Evolutionary conservation across 2,329 filamentous ascomycete species (phyloP), one percentile per base, ranked within the genome.

Genomic region (Colletotrichum sublineola): DNA sequence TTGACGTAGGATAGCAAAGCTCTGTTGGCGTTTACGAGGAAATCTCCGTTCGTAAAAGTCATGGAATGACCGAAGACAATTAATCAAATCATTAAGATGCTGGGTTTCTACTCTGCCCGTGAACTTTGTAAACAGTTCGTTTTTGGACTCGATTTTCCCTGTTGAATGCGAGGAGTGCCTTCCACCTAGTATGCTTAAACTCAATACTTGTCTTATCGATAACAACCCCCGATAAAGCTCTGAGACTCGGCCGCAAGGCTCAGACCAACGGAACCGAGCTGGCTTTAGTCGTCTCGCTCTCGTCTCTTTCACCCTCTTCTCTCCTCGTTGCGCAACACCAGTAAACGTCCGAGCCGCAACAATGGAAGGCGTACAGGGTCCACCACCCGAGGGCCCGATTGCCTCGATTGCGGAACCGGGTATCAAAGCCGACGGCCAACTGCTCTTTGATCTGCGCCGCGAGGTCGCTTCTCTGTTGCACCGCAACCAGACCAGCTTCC

Each of bases 401-500:
- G 78, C 80, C 62, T 85, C 86, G 73, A 89, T 92, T 74, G 84
- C 87, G 63, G 85, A 87, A 76, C 91, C 90, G 33, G 93, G 93
- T 75, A 82, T 93, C 75, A 93, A 90, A 80, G 89, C 91, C 63
- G 86, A 89, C 29, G 86, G 85, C n/a, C 83, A 88, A 1, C 84
- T 94, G 15, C 86, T 93, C 58, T 79, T 81, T 36, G 77, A 84
- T 24, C 90, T 97, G 82, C 92, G 93, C 72, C 85, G 86, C 72
- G 92, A 94, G 79, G 94, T 97, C 71, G 93, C 94, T 36, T 79
- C 86, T 7, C 87, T 98, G 56, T 89, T 99, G n/a, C 87, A 88
- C 24, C 89, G 95, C 76, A 86, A 87, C 64, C 91, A 89, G 75
- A 83, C 85, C 33, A 87, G 84, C 75, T 99, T 99, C 77, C 95